Conservation (phyloP, 495 filamentous ascomycete genomes). For the Trypethelium eluteriae region DNA sequence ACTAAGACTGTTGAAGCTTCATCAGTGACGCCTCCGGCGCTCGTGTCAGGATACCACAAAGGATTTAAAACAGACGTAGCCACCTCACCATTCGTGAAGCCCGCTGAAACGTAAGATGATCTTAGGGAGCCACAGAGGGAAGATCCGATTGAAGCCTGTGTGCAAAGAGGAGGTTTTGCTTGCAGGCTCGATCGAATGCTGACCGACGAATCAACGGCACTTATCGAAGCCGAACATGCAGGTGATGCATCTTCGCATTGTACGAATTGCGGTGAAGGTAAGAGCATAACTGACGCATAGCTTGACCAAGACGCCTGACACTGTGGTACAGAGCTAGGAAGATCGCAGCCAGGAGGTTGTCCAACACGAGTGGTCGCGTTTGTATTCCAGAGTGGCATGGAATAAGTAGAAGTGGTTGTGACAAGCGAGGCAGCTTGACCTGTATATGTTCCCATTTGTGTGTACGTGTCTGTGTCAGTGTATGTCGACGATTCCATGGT, state of each 20-base stretch:
- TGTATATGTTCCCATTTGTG: background rate
- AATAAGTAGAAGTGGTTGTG: background rate
- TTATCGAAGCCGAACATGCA: background rate
- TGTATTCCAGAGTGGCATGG: background rate
- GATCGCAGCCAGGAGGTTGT: background rate
- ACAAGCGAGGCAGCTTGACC: background rate
- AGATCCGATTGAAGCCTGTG: background rate
- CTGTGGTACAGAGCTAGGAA: slow-evolving; percentile 3
- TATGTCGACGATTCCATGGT: slow-evolving; percentile 6
- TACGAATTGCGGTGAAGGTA: background rate
- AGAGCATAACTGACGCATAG: slow-evolving; percentile 8
- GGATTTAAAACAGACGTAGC: background rate
- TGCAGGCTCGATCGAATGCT: background rate
- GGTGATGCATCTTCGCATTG: background rate
- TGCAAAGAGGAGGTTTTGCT: background rate
- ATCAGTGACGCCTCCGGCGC: background rate
- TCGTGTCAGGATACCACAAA: background rate
- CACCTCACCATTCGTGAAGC: slow-evolving; percentile 7
- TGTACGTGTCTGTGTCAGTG: background rate
- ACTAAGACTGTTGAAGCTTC: background rate
- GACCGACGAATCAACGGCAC: background rate
- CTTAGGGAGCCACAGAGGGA: background rate
- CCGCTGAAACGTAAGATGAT: slow-evolving; percentile 5
- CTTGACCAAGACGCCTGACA: slow-evolving; percentile 4
- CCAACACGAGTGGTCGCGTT: background rate